These are phyloP conservation scores for Ophiostoma sp. DNA, from an alignment of 2,329 filamentous ascomycete genomes.

Conservation along the genomic window DNA sequence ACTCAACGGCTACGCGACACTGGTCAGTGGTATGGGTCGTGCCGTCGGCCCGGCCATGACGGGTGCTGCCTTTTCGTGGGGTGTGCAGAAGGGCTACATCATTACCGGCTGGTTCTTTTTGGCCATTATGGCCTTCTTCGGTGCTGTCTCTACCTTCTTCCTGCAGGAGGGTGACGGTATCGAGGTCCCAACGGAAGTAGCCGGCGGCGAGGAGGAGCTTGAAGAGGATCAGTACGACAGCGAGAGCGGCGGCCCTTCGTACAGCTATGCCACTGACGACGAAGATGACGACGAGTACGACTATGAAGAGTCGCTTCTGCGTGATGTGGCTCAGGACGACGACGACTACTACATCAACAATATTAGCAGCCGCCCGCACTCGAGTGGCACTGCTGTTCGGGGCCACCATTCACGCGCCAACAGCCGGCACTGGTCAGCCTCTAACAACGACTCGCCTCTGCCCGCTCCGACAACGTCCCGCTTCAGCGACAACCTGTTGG, in stretches of 20 bases:
- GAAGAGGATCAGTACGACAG: constrained; percentile 12
- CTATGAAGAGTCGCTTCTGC: constrained; percentile 27
- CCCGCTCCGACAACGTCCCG: constrained; percentile 8
- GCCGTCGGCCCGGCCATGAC: constrained; percentile 74
- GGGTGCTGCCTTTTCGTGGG: constrained; percentile 73
- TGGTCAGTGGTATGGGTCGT: constrained; percentile 75
- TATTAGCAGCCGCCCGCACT: constrained; percentile 18
- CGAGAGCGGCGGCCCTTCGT: neutral
- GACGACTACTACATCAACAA: constrained; percentile 20
- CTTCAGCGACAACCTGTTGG: neutral
- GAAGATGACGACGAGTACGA: constrained; percentile 16
- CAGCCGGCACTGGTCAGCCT: neutral
- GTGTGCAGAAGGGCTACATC: constrained; percentile 72
- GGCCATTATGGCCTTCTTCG: constrained; percentile 61
- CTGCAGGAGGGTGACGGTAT: constrained; percentile 74
- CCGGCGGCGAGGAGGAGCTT: constrained; percentile 29
- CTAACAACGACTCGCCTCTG: neutral
- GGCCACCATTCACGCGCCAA: neutral
- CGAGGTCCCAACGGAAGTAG: constrained; percentile 37
- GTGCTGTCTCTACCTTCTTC: constrained; percentile 71
- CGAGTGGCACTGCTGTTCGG: neutral
- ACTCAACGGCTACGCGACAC: constrained; percentile 86
- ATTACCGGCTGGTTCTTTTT: constrained; percentile 81
- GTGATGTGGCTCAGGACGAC: neutral
- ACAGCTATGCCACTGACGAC: neutral